Evolutionary conservation across 2,329 filamentous ascomycete genomes (phyloP), one percentile per base, ranked within the genome.

Genomic region (Ascochyta lentis): DNA sequence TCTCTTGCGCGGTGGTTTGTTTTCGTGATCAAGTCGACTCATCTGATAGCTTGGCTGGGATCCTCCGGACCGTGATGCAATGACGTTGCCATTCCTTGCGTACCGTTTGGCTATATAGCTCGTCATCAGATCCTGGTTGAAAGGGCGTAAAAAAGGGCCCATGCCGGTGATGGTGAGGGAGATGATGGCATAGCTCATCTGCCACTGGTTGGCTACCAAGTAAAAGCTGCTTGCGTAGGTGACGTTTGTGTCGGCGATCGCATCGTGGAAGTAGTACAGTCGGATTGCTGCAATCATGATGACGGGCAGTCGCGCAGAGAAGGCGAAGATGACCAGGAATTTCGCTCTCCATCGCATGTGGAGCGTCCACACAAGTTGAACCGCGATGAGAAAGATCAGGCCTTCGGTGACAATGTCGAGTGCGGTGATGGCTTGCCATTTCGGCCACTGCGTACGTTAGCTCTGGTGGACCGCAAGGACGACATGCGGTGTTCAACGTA

Each of bases 111-210:
- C 61, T 27, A 49, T 50, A 44, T 67, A 66, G 38, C 60, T 65
- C 6, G 59, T 59, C 43, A 58, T 63, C 35, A 60, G 61, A 22
- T 67, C 66, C 13, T 64, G 64, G 42, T 65, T 66, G 47, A 73
- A 74, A 6, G 71, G 72, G n/a, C 69, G 64, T 16, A 74, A 52
- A 37, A 73, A 72, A 7, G 71, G 71, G 0, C 68, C 71, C 31
- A 75, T 60, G 9, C 70, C 68, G 15, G 66, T 71, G 8, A 74
- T 71, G 0, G 69, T 73, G 10, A 61, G 63, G 2, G 65, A 66
- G 56, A 75, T 73, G 29, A 73, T 70, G 3, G 71, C 71, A 35
- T 72, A 75, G n/a, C 69, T 65, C 56, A 73, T 67, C n/a, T 75
- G 68, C 66, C 69, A 74, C 39, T 74, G 69, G 23, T 68, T 71